Evolutionary conservation across 768 basidiomycete species (phyloP).

Genomic region (Cystobasidium ongulense): DNA sequence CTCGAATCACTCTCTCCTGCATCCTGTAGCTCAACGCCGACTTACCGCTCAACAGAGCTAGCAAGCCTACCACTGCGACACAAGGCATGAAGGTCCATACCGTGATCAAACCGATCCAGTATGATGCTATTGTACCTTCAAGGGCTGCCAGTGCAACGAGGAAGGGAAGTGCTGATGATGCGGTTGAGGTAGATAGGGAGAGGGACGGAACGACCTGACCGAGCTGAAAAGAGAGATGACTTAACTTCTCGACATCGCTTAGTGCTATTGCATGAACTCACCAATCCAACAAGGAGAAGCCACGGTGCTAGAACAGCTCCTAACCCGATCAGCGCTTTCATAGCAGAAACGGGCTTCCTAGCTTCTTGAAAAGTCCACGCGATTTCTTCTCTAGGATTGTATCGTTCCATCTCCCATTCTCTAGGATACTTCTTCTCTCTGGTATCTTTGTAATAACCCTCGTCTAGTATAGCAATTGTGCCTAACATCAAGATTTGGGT

Average conservation of each 20-base stretch:
- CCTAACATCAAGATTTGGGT: background rate
- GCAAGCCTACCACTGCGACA: slow-evolving; percentile 19
- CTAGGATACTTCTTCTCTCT: slow-evolving; percentile 3
- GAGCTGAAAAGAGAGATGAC: background rate
- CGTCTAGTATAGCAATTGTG: background rate
- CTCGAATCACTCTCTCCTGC: slow-evolving; percentile 10
- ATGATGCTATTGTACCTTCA: slow-evolving; percentile 34
- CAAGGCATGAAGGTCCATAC: slow-evolving; percentile 32
- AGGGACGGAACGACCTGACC: background rate
- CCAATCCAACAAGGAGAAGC: slow-evolving; percentile 27
- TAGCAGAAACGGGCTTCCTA: slow-evolving; percentile 21
- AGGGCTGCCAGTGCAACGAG: slow-evolving; percentile 33
- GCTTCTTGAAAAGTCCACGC: slow-evolving; percentile 34
- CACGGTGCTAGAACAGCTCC: slow-evolving; percentile 35
- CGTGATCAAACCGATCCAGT: slow-evolving; percentile 35
- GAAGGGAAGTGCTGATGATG: slow-evolving; percentile 29
- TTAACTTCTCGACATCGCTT: background rate
- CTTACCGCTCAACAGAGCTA: slow-evolving; percentile 14
- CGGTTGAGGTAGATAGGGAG: background rate
- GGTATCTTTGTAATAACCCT: background rate
- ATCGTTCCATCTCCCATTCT: slow-evolving; percentile 38
- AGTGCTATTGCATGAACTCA: background rate
- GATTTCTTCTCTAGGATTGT: slow-evolving; percentile 7
- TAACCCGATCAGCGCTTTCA: slow-evolving; percentile 26
- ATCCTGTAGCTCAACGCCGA: slow-evolving; percentile 34